Base-by-base conservation (phyloP, 2,329 filamentous ascomycete genomes). In the Talaromyces atroroseus region DNA sequence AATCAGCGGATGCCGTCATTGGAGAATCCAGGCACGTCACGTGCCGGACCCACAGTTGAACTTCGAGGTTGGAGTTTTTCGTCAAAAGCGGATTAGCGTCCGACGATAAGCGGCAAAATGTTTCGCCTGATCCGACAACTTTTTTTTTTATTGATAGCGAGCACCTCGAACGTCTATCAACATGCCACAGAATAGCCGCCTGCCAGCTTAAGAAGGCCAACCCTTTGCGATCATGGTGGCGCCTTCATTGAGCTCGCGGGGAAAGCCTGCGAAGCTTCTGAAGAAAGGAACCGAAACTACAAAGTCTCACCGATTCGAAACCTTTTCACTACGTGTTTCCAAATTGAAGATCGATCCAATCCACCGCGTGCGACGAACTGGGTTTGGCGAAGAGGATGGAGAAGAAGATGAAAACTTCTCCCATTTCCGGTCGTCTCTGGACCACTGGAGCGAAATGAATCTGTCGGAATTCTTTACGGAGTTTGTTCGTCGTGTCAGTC, bases 331-430 rank as follows among this genome's bases (percentile, higher is more conserved):
- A 68, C 94, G 95, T 72, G 89, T 97, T 71, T 84, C 89, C 61
- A 94, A 92, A 72, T 83, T 97, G 68, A 94, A 90, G 74, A 87
- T 99, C 75, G 92, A 99, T 67, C 94, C 94, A 47, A 82, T 99
- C 64, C 90, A 94, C 73, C 87, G 87, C 75, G 88, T 95, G 65
- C 89, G 91, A 73, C 87, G 88, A 40, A 70, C 70, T 83, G 95
- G 76, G 86, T 85, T 94, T 76, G 88, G 92, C 60, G 84, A 87
- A 68, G 86, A 89, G 77, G 87, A 92, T 71, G 79, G 87, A 66
- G 83, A 86, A 58, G 80, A 86, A 20, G 83, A 86, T 59, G 80
- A 86, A 21, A 83, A 85, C 26, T 88, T 88, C n/a, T 96, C 92
- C 20, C 94, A 95, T 74, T 91, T 99, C 65, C 84, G 86, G 64